A percentile compares a stretch with the other conserved stretches of the same genome.
phyloP scores from a whole-genome alignment of 495 filamentous ascomycete genomes.

The Cryomyces minteri region DNA sequence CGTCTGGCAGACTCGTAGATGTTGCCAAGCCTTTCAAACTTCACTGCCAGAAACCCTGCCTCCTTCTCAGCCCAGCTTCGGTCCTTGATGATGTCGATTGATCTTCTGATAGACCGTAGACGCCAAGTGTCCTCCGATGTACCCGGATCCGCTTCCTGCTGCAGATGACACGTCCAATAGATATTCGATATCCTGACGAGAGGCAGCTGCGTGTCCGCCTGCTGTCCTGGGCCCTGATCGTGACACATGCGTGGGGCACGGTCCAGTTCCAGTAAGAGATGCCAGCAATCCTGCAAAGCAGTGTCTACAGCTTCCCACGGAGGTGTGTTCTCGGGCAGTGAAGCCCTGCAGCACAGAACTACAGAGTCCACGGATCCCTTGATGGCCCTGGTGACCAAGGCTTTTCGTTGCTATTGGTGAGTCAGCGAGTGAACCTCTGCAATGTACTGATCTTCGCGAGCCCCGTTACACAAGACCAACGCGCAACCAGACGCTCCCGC shows the following conservation, averaged over 20 bases:
- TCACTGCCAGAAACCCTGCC: slow-evolving; percentile 31
- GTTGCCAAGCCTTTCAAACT: slow-evolving; percentile 34
- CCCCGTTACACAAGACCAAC: too few relatives aligned
- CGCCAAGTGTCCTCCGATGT: slow-evolving; percentile 14
- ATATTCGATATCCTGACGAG: slow-evolving; percentile 55
- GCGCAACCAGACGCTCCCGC: too few relatives aligned
- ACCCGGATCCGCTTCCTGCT: slow-evolving; percentile 17
- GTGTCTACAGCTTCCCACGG: slow-evolving; percentile 33
- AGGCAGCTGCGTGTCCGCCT: background rate
- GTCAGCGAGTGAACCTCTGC: background rate
- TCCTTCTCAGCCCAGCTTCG: slow-evolving; percentile 23
- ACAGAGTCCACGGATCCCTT: slow-evolving; percentile 36
- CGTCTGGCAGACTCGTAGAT: slow-evolving; percentile 21
- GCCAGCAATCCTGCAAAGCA: slow-evolving; percentile 32
- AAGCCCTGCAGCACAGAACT: slow-evolving; percentile 28
- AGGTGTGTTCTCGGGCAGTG: slow-evolving; percentile 19
- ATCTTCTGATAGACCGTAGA: slow-evolving; percentile 28
- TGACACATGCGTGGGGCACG: slow-evolving; percentile 18
- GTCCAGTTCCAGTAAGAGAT: slow-evolving; percentile 29
- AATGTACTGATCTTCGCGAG: too few relatives aligned
- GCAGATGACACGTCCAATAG: slow-evolving; percentile 47
- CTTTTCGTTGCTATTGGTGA: background rate
- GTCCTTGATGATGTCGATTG: slow-evolving; percentile 25
- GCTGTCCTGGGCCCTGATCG: background rate
- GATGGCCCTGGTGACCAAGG: slow-evolving; percentile 2